Conservation (phyloP, 2,329 filamentous ascomycete genomes). For the Coniochaeta ligniaria region DNA sequence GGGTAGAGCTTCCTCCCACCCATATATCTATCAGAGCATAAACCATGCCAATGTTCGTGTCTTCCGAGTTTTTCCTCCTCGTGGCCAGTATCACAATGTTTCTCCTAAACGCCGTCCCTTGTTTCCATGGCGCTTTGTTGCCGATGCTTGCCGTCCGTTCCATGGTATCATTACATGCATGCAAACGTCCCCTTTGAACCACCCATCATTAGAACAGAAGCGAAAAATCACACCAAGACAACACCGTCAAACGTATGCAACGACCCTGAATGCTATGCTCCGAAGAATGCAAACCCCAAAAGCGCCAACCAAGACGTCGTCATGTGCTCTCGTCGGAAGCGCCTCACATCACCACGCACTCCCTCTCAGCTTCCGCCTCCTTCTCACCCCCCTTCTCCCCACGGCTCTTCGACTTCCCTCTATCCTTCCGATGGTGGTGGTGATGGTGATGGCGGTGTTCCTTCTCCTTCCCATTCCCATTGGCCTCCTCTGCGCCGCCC, state of each 20-base stretch:
- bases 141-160: neutral
- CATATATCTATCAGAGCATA: neutral
- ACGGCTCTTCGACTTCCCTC: constrained; percentile 10
- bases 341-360: constrained; percentile 22
- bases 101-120: neutral
- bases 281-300: neutral
- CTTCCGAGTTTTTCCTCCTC: neutral
- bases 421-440: constrained; percentile 12
- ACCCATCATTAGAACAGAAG: neutral
- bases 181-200: neutral
- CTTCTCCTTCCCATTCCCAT: constrained; percentile 16
- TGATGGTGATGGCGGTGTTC: constrained; percentile 13
- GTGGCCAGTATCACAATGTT: neutral
- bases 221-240: neutral
- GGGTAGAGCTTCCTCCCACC: no score
- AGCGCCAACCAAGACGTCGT: neutral
- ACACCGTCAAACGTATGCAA: neutral
- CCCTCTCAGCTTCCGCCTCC: constrained; percentile 18
- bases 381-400: constrained; percentile 8
- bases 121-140: neutral
- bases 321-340: neutral
- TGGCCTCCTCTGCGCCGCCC: constrained; percentile 13
- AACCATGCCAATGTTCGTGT: neutral
- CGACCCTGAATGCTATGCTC: neutral
- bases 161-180: neutral